Base-by-base conservation (phyloP, 2,329 filamentous ascomycete genomes). In the Cryphonectria parasitica region DNA sequence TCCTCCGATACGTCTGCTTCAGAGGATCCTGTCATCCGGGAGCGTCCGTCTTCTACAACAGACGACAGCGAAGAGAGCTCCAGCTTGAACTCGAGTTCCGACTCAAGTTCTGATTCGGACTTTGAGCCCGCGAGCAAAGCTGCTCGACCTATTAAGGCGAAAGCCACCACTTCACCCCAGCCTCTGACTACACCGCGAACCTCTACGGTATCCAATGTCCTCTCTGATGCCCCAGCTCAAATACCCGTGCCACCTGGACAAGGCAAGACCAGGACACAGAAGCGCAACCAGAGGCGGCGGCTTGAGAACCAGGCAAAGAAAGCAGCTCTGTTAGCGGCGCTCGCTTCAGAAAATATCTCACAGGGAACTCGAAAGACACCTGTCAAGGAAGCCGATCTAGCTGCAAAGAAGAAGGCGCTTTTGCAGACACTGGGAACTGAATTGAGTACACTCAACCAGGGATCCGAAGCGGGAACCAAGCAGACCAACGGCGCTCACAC, bases 261-360 rank as follows among this genome's bases (percentile, higher is more conserved):
- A 60, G 77, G 79, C 10, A 75, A 84, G 65, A 77, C 78, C 0
- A 79, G 75, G 45, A 89, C 87, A 0, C 83, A 84, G 73, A 86
- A 82, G 71, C 82, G 87, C 7, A 89, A 89, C 72, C 82, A 82
- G 11, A 81, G 87, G 39, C 82, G 86, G 60, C 83, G 83, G 75
- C 77, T 36, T 52, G 74, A 67, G 63, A 74, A 36, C n/a, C 75
- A 13, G 69, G 70, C 67, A 15, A 73, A 67, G 56, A 75, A 69
- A 64, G 72, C 54, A 25, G 72, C 64, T n/a, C 64, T 11, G 2
- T 19, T 5, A 49, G 41, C 34, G n/a, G 22, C 58, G 43, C 64
- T 68, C 34, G 19, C 58, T 45, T 49, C 43, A 34, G 65, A 61
- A 19, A 52, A 65, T 13, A 22, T 58, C 49, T 52, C 52, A n/a